Evolutionary conservation across 2,329 filamentous ascomycete genomes (phyloP).

Genomic region (Epichloe scottii): DNA sequence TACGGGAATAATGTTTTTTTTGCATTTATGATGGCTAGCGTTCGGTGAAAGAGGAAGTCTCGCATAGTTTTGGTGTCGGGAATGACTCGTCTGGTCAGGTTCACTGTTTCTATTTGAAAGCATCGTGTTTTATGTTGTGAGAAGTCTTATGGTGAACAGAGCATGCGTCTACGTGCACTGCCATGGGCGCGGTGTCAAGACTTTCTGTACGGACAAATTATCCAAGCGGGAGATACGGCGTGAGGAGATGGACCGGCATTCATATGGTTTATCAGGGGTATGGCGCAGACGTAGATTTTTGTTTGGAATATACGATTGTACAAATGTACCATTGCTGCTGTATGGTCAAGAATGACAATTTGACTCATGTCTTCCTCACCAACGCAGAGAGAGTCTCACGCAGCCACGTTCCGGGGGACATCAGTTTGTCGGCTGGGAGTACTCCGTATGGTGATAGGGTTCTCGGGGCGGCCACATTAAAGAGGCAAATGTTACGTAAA

Average conservation of each 20-base stretch:
- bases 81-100: neutral
- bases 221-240: neutral
- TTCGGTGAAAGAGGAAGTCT: neutral
- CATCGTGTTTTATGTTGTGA: neutral
- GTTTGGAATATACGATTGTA: neutral
- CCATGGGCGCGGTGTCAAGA: neutral
- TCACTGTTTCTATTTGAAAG: neutral
- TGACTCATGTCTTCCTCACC: no score
- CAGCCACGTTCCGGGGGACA: neutral
- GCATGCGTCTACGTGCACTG: neutral
- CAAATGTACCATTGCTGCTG: neutral
- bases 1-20: neutral
- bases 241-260: neutral
- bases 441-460: neutral
- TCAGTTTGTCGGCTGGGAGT: neutral
- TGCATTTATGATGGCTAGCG: slow-evolving; percentile 1
- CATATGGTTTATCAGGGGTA: neutral
- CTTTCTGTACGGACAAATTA: neutral
- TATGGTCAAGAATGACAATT: no score
- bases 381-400: neutral
- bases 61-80: slow-evolving; percentile 3
- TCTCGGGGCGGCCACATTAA: neutral
- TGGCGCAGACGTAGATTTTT: neutral
- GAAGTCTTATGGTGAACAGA: neutral
- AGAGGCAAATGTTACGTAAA: slow-evolving; percentile 1